A percentile compares a stretch with the other conserved stretches of the same genome.
phyloP scores from a whole-genome alignment of 768 basidiomycete genomes.

The Suillus spraguei region DNA sequence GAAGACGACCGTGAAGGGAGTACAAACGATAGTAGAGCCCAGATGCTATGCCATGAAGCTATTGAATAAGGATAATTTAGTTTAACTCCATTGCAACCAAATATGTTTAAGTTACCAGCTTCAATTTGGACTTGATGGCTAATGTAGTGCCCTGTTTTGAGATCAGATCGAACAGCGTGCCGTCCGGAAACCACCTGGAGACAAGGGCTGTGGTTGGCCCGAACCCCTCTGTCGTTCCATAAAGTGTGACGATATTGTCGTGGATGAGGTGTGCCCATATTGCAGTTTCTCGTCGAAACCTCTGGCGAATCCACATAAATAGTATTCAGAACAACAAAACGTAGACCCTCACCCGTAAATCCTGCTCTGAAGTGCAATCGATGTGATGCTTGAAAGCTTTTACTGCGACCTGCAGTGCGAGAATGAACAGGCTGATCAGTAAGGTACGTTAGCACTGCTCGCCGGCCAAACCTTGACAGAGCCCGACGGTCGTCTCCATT shows the following conservation, averaged over 20 bases:
- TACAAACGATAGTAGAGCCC: constrained; percentile 1
- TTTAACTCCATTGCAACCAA: too few species aligned
- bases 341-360: background rate
- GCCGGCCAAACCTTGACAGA: background rate
- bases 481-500: background rate
- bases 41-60: constrained; percentile 8
- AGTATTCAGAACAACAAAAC: background rate
- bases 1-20: background rate
- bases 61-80: background rate
- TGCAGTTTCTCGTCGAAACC: constrained; percentile 19
- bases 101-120: constrained; percentile 15
- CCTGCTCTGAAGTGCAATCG: background rate
- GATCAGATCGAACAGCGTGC: constrained; percentile 9
- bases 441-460: too few species aligned
- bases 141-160: constrained; percentile 13
- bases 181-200: constrained; percentile 16
- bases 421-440: too few species aligned
- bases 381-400: background rate
- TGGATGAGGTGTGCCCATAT: constrained; percentile 22
- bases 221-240: constrained; percentile 19
- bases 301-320: constrained; percentile 5
- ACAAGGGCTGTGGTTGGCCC: constrained; percentile 20
- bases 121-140: constrained; percentile 12
- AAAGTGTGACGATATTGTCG: constrained; percentile 21
- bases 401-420: background rate